Conservation (phyloP, 306 rosid genomes). For the Aeschynomene evenia region DNA sequence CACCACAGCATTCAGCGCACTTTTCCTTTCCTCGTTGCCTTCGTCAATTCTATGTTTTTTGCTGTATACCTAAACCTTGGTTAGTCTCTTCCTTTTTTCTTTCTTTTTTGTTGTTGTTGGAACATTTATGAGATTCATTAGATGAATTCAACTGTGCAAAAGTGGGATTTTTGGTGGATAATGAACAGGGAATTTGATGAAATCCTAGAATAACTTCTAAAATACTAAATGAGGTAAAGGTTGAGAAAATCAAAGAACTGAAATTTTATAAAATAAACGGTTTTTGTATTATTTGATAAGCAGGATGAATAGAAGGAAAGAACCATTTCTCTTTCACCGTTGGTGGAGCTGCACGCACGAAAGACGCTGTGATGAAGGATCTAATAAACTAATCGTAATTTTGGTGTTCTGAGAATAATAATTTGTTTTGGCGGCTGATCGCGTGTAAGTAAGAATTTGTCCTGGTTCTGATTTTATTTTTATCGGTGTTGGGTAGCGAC, state of each 20-base stretch:
- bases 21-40: too few species aligned
- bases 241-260: too few species aligned
- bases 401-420: background rate
- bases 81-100: background rate
- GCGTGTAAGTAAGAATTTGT: background rate
- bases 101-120: background rate
- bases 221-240: too few species aligned
- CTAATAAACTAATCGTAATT: background rate
- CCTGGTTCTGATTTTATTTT: background rate
- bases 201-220: too few species aligned
- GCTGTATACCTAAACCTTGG: background rate
- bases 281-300: too few species aligned
- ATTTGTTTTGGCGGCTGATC: slow-evolving; percentile 3
- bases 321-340: slow-evolving; percentile 2
- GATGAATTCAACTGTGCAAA: background rate
- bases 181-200: slow-evolving; percentile 21
- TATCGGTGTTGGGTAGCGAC: slow-evolving; percentile 7
- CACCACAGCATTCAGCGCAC: background rate
- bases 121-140: background rate
- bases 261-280: background rate
- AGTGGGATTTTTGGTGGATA: background rate
- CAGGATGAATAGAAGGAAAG: too few species aligned
- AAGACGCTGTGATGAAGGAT: slow-evolving; percentile 11
- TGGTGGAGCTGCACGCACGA: slow-evolving; percentile 1
- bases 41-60: background rate